Base-by-base conservation (phyloP, 495 filamentous ascomycete genomes). In the Beverwykella pulmonaria region DNA sequence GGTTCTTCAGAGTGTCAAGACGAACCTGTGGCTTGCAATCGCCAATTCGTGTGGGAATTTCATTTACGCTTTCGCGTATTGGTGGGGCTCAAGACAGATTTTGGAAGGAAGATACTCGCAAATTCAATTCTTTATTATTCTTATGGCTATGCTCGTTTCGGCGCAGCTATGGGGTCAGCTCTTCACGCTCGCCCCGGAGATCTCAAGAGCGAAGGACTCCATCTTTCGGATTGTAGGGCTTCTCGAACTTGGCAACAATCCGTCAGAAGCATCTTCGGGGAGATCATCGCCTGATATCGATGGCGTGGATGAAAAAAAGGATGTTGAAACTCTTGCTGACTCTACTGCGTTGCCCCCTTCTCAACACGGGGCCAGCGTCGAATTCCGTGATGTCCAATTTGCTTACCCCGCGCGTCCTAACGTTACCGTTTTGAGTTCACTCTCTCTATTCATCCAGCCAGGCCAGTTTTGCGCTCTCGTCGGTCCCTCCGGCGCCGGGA, bases 41-140 rank as follows among this genome's bases (percentile, higher is more conserved):
- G 81, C 82, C 17, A 82, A 85, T 55, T 82, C 80, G 69, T 69
- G 83, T 10, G 79, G 81, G 19, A 76, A 83, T 86, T 15, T 91
- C 49, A 91, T 87, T 68, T 85, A 91, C 52, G 92, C 90, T 12
- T 86, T 97, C 22, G 92, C 89, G 1, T 96, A 94, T 78, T 96
- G 92, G 92, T 96, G 93, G 71, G 92, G 92, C 53, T 91, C 92
- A 32, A 88, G 83, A 6, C 80, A 93, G 30, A 88, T 96, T 36
- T 85, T 83, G n/a, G 82, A 82, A 36, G 70, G 77, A 32, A 88
- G 94, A 75, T 84, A 84, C 63, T 90, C 77, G 61, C 83, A 90
- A 75, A 88, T 90, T 71, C 86, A 89, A 56, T 96, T 94, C 81
- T 96, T 96, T 75, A 79, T 96, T 64, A 90, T 89, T 67, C 95